Percentiles rank a stretch among this genome's conserved stretches.
Conservation (phyloP, 129 eudicot genomes). For the Chrysanthemum seticuspe region DNA sequence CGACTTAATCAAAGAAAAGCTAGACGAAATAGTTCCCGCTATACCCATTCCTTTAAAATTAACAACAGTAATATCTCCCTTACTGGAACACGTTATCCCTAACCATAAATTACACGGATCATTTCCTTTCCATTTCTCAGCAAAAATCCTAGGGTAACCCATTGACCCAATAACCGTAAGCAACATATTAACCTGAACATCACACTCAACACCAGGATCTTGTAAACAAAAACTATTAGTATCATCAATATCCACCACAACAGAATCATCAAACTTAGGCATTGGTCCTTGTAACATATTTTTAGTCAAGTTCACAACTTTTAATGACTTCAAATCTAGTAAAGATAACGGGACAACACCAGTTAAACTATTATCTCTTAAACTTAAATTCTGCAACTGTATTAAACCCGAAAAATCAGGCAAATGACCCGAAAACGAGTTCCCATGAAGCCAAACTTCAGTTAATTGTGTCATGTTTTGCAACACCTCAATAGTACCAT, state of each 20-base stretch:
- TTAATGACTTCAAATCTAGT: constrained; percentile 47
- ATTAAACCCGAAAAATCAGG: constrained; percentile 57
- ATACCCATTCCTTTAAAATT: constrained; percentile 50
- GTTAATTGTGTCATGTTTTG: constrained; percentile 70
- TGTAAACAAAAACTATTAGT: constrained; percentile 58
- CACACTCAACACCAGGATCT: constrained; percentile 58
- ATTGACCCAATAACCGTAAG: constrained; percentile 61
- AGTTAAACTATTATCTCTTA: constrained; percentile 66
- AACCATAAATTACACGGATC: constrained; percentile 78
- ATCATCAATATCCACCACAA: constrained; percentile 43
- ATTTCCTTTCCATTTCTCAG: constrained; percentile 75
- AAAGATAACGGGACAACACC: constrained; percentile 73
- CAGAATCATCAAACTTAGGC: constrained; percentile 58
- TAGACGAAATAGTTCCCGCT: constrained; percentile 62
- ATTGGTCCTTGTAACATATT: constrained; percentile 83
- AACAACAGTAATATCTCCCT: constrained; percentile 50
- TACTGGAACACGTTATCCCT: constrained; percentile 59
- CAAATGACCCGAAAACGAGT: constrained; percentile 76
- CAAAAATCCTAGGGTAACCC: constrained; percentile 65
- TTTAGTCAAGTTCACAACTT: constrained; percentile 63
- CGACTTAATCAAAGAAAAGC: constrained; percentile 58
- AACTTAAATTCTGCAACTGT: constrained; percentile 59
- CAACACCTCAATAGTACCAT: constrained; percentile 63
- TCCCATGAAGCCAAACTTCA: constrained; percentile 91
- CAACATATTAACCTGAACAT: constrained; percentile 49